Evolutionary conservation across 768 basidiomycete genomes (phyloP).

Genomic region (Candolleomyces eurysporus): DNA sequence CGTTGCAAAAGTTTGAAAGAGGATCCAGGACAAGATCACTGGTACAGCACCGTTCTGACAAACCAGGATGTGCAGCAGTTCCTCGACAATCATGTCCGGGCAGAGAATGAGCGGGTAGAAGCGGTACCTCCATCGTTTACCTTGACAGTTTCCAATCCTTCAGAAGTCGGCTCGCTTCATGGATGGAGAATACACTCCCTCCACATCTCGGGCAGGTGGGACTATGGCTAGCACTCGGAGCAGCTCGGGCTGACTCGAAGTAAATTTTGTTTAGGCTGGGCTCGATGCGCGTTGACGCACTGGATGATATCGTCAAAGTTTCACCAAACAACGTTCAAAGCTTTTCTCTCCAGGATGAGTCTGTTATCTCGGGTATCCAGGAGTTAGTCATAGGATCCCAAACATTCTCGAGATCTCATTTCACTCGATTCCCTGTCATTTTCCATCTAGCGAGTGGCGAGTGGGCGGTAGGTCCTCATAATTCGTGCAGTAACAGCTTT

Average conservation of each 20-base stretch:
- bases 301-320: not conserved
- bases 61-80: conserved; percentile 57
- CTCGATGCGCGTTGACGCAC: not conserved
- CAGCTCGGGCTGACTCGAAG: not conserved
- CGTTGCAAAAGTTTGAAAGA: conserved; percentile 42
- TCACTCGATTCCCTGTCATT: not conserved
- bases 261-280: not conserved
- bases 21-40: conserved; percentile 62
- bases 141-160: conserved; percentile 68
- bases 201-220: conserved; percentile 66
- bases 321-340: conserved; percentile 11
- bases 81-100: conserved; percentile 34
- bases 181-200: conserved; percentile 68
- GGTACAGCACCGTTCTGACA: conserved; percentile 62
- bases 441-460: conserved; percentile 4
- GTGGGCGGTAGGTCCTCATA: conserved; percentile 5
- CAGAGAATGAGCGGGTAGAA: not conserved
- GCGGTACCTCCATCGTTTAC: conserved; percentile 46
- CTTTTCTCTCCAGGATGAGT: conserved; percentile 8
- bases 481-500: not conserved
- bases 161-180: conserved; percentile 66
- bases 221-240: not conserved
- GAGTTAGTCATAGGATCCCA: not conserved
- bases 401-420: not conserved
- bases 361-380: not conserved